Conservation (phyloP, 2,329 filamentous ascomycete species). For the Epicoccum nigrum region DNA sequence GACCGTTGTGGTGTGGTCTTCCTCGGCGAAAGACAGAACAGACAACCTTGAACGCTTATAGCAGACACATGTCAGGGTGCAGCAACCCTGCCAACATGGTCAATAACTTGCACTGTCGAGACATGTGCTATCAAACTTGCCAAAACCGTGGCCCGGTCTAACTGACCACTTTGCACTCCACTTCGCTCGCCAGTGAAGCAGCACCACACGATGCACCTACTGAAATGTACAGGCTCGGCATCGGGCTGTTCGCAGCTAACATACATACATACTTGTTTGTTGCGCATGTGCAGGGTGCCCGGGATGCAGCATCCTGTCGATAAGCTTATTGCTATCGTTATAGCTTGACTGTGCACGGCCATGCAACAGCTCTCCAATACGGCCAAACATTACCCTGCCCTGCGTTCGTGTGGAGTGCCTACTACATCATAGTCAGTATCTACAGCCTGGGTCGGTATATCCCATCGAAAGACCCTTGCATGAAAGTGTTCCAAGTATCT, state of each 20-base stretch:
- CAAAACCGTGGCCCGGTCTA: no score
- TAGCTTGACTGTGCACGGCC: neutral
- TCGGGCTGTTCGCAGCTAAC: neutral
- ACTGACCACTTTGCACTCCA: neutral
- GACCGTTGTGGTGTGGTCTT: no score
- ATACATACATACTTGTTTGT: neutral
- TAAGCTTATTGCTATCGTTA: slow-evolving; percentile 2
- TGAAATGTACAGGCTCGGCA: neutral
- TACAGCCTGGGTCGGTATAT: no score
- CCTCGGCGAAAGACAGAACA: neutral
- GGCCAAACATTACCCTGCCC: neutral
- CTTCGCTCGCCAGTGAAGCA: slow-evolving; percentile 10
- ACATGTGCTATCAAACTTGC: no score
- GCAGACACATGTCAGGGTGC: slow-evolving; percentile 6
- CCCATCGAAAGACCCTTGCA: no score
- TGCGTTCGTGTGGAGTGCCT: neutral
- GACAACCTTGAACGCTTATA: neutral
- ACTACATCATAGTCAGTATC: no score
- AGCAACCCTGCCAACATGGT: no score
- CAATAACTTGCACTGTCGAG: no score
- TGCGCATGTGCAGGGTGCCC: slow-evolving; percentile 7
- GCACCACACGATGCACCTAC: slow-evolving; percentile 1
- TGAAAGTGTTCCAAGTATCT: no score
- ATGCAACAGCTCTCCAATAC: slow-evolving; percentile 1
- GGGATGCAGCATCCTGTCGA: slow-evolving; percentile 6